Evolutionary conservation across 75 land plant genomes (phyloP), one percentile per base, ranked within the genome.

Genomic region (Selaginella tamariscina): DNA sequence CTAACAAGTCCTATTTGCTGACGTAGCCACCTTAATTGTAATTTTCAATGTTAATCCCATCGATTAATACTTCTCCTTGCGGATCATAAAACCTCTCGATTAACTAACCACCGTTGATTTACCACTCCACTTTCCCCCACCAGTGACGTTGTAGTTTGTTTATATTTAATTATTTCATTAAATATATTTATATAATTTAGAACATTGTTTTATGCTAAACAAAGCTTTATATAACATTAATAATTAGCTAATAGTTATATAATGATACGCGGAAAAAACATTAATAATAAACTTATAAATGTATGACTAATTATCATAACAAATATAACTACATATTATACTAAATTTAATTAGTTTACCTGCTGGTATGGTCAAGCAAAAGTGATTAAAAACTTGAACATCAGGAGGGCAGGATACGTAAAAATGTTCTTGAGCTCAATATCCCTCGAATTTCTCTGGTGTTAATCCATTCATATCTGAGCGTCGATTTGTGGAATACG

Each of bases 81-180:
- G 96, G 99, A 73, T 95, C 97, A 74, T 95, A 95, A 63, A 95
- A 95, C 66, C 99, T 81, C 77, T 95, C 89, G 39, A 95, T 81
- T 31, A 95, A 75, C 97, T 91, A 9, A 95, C 73, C 0, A 95
- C 96, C 2, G 92, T 95, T 2, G 99, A 95, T 55, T 95, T 95
- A 26, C 99, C 99, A 71, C 92, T 87, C 97, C 97, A 70, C 99
- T 90, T 65, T 95, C 84, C 56, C 97, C 99, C 66, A 95, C 99
- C 67, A 95, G 72, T 32, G 98, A 91, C 8, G 77, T 76, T 54
- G 49, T 39, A 5, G 49, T 39, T 39, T n/a, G n/a, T n/a, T n/a
- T n/a, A n/a, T n/a, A n/a, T n/a, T n/a, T n/a, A n/a, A n/a, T n/a
- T n/a, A n/a, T n/a, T n/a, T n/a, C n/a, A n/a, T n/a, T n/a, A n/a